Percentiles rank a stretch among this genome's conserved stretches.
phyloP scores from a whole-genome alignment of 129 eudicot genomes.

The Tagetes erecta region DNA sequence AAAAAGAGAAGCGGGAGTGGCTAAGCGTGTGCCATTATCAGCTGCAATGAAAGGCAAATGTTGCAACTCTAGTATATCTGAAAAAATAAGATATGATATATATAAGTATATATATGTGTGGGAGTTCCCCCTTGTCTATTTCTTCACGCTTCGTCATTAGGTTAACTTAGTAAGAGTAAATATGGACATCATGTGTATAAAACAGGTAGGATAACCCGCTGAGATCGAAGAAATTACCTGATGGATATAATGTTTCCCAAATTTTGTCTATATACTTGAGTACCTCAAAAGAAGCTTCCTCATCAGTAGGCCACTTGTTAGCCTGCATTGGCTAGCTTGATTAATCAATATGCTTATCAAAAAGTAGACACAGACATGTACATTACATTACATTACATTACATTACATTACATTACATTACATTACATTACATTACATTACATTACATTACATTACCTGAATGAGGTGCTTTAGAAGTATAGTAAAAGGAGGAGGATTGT shows the following conservation, averaged over 20 bases:
- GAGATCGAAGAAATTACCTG: neutral
- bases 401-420: no score
- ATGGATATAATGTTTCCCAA: constrained; percentile 1
- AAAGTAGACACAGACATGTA: neutral
- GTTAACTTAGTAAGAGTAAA: neutral
- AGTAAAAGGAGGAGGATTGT: constrained; percentile 15
- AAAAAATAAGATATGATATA: neutral
- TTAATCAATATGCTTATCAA: neutral
- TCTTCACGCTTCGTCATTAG: neutral
- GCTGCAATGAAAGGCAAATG: neutral
- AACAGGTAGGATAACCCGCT: no score
- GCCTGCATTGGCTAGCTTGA: neutral
- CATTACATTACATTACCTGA: neutral
- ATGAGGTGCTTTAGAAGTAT: neutral
- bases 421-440: neutral
- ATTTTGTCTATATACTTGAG: constrained; percentile 2
- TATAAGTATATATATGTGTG: neutral
- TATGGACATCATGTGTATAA: no score
- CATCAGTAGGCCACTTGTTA: neutral
- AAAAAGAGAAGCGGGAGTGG: neutral
- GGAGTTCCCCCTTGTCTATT: no score
- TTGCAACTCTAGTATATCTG: neutral
- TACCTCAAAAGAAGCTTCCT: neutral
- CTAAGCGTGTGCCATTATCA: neutral
- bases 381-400: neutral